Conservation (phyloP, 768 basidiomycete species). For the Rhizopogon salebrosus region DNA sequence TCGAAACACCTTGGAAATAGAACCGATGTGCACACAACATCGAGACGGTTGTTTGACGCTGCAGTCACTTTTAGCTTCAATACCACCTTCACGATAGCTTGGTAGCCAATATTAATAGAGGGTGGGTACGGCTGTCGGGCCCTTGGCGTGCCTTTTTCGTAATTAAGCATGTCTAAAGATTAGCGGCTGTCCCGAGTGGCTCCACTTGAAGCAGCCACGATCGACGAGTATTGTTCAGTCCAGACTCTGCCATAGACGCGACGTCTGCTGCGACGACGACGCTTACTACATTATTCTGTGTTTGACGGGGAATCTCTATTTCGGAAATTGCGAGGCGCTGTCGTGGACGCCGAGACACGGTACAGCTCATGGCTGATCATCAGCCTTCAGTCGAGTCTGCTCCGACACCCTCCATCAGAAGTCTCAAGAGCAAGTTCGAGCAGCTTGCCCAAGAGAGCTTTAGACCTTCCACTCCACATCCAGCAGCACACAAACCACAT, state of each 20-base stretch:
- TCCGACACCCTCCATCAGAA: slow-evolving; percentile 61
- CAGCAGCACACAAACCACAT: slow-evolving; percentile 2
- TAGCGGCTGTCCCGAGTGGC: too few species aligned
- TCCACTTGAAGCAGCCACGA: too few species aligned
- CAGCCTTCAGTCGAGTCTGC: slow-evolving; percentile 42
- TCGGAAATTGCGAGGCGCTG: background rate
- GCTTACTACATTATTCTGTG: background rate
- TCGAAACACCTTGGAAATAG: too few species aligned
- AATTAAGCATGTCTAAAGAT: too few species aligned
- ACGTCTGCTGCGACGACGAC: background rate
- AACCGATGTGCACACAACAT: too few species aligned
- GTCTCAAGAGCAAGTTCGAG: slow-evolving; percentile 67
- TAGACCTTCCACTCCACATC: slow-evolving; percentile 1
- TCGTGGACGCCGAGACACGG: background rate
- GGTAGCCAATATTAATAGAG: too few species aligned
- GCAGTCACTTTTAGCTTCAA: too few species aligned
- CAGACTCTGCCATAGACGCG: background rate
- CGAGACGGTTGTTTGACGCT: too few species aligned
- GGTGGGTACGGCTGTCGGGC: too few species aligned
- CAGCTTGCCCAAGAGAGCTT: slow-evolving; percentile 47
- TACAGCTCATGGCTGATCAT: slow-evolving; percentile 1
- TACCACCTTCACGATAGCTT: too few species aligned
- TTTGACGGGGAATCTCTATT: background rate
- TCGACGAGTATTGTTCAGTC: background rate
- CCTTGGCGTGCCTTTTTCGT: too few species aligned